Evolutionary conservation across 805 yeast genomes (phyloP).

Genomic region (Aciculoconidium aculeatum): DNA sequence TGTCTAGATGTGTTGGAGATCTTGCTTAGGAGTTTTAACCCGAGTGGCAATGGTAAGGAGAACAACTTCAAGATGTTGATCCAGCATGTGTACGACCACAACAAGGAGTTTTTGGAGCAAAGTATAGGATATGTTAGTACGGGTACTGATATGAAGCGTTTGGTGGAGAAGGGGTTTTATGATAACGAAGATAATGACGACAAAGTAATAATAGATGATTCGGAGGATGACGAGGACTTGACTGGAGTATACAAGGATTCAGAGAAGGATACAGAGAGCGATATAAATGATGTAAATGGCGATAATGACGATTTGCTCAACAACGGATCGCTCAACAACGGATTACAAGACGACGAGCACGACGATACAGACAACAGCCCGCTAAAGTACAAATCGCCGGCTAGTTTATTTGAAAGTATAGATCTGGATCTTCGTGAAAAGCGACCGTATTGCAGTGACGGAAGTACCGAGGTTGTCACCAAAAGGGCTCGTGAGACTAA

Average conservation of each 20-base stretch:
- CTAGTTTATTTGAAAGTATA: conserved; percentile 6
- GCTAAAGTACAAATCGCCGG: conserved; percentile 6
- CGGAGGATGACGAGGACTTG: conserved; percentile 3
- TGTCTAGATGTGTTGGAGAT: conserved; percentile 63
- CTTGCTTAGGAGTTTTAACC: conserved; percentile 21
- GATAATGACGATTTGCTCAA: no score
- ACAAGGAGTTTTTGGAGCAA: conserved; percentile 17
- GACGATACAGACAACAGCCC: not conserved
- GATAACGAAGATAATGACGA: conserved; percentile 6
- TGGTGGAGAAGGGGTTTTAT: conserved; percentile 18
- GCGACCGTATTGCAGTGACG: no score
- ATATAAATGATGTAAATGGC: no score
- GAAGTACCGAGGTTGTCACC: no score
- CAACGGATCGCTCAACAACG: not conserved
- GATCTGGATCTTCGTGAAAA: conserved; percentile 6
- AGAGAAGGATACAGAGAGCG: conserved; percentile 1
- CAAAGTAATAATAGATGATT: conserved; percentile 5
- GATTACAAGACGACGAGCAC: not conserved
- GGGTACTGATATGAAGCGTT: conserved; percentile 23
- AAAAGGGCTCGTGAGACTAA: no score
- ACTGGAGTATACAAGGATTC: not conserved
- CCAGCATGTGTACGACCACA: conserved; percentile 26
- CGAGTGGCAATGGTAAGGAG: conserved; percentile 8
- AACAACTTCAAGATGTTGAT: conserved; percentile 26
- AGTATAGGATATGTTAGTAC: conserved; percentile 20